Conservation (phyloP, 768 basidiomycete genomes). For the Tylopilus rubrobrunneus region DNA sequence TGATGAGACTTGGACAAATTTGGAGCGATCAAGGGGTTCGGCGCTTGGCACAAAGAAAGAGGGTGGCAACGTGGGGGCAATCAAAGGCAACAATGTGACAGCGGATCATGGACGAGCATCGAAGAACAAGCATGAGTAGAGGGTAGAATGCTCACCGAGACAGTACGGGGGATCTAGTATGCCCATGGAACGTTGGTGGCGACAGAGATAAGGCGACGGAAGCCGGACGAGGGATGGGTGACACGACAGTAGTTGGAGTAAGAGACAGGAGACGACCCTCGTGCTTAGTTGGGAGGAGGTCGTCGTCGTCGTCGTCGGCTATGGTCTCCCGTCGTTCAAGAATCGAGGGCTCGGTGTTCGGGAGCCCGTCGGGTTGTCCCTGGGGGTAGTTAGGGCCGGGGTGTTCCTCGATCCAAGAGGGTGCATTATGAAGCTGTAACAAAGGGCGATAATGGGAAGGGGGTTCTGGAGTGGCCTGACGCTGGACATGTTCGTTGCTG, state of each 20-base stretch:
- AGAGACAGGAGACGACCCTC: slow-evolving; percentile 22
- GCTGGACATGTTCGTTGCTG: slow-evolving; percentile 22
- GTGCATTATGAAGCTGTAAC: slow-evolving; percentile 31
- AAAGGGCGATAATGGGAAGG: slow-evolving; percentile 25
- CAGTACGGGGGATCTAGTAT: slow-evolving; percentile 31
- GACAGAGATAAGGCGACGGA: slow-evolving; percentile 11
- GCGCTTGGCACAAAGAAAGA: slow-evolving; percentile 10
- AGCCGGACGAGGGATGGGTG: slow-evolving; percentile 13
- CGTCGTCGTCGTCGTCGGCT: slow-evolving; percentile 16
- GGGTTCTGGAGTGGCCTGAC: slow-evolving; percentile 18
- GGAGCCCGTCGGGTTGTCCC: slow-evolving; percentile 8
- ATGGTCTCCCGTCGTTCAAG: slow-evolving; percentile 10
- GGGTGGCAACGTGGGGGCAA: slow-evolving; percentile 11
- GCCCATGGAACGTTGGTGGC: slow-evolving; percentile 17
- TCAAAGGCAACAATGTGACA: not conserved
- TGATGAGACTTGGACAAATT: slow-evolving; percentile 12
- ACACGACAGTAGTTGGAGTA: slow-evolving; percentile 6
- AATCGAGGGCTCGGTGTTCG: slow-evolving; percentile 6
- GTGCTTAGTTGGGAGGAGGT: slow-evolving; percentile 24
- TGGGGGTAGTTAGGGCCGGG: slow-evolving; percentile 4
- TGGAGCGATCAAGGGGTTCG: not conserved
- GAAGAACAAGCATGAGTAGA: not conserved
- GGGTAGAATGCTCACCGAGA: slow-evolving; percentile 22
- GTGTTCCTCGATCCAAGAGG: slow-evolving; percentile 17
- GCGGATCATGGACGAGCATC: slow-evolving; percentile 2